Base-by-base conservation (phyloP, 2,329 filamentous ascomycete genomes). In the Talaromyces sp. region DNA sequence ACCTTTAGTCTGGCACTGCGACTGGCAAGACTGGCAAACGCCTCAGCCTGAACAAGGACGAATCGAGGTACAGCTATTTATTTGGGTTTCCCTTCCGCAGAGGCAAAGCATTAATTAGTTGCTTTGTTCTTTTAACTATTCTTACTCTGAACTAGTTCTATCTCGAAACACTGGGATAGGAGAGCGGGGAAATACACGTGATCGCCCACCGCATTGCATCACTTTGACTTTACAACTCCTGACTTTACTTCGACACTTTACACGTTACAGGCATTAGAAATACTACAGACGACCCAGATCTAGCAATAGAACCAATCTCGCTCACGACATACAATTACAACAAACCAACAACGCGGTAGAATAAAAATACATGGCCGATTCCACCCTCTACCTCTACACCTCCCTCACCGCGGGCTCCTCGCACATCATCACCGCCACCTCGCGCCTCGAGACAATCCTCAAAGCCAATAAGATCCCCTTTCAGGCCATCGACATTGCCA, bases 391-490 rank as follows among this genome's bases (percentile, higher is more conserved):
- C 82, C 90, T 99, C 72, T 97, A 96, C 82, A 98, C 95, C 67
- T 98, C 94, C 62, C 85, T 99, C 64, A 98, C 95, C 22, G 92
- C 95, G 66, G 95, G 95, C 69, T 97, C 93, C 47, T 96, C 93
- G 27, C 93, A 97, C 78, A 97, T 98, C 76, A 89, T 98, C 74
- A 98, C 95, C 47, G 95, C 93, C 31, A 98, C 95, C 1, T 96
- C 93, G 63, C 91, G 95, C 57, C 88, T 99, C 70, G 94, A 99
- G 80, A 97, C 93, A 13, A 98, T 99, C 74, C 86, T 99, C 66
- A 94, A 92, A 75, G 93, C 93, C 68, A 97, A 98, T 83, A 90
- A 90, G 71, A 90, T 99, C 66, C 92, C 93, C 11, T 99, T 98
- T 83, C 92, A 92, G 76, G 93, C 92, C 69, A 84, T 97, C 74